phyloP scores from a whole-genome alignment of 495 filamentous ascomycete genomes.

The Talaromyces liani region DNA sequence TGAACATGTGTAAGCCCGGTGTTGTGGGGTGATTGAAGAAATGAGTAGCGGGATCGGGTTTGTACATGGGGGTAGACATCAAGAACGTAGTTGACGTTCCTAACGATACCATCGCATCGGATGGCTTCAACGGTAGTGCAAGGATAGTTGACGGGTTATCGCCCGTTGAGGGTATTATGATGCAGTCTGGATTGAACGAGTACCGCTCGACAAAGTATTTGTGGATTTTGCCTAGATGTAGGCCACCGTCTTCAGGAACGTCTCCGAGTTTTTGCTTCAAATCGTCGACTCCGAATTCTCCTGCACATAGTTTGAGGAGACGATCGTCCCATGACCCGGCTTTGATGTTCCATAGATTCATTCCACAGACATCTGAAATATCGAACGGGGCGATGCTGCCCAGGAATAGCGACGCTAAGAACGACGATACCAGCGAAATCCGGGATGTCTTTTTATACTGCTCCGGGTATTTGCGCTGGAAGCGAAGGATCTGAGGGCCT shows the following conservation, averaged over 20 bases:
- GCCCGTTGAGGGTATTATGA: slow-evolving; percentile 79
- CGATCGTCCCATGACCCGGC: slow-evolving; percentile 62
- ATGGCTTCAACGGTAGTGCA: slow-evolving; percentile 72
- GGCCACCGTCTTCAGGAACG: slow-evolving; percentile 73
- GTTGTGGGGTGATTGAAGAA: slow-evolving; percentile 88
- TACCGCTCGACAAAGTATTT: slow-evolving; percentile 71
- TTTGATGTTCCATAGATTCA: slow-evolving; percentile 93
- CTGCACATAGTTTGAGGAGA: slow-evolving; percentile 71
- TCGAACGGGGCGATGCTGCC: slow-evolving; percentile 82
- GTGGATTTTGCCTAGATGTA: slow-evolving; percentile 64
- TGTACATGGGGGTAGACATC: slow-evolving; percentile 87
- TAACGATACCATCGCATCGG: slow-evolving; percentile 88
- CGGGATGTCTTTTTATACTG: slow-evolving; percentile 73
- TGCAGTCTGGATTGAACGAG: slow-evolving; percentile 67
- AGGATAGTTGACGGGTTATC: slow-evolving; percentile 97
- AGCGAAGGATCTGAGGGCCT: slow-evolving; percentile 90
- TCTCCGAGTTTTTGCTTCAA: slow-evolving; percentile 73
- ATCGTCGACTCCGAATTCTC: slow-evolving; percentile 54
- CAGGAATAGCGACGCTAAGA: slow-evolving; percentile 86
- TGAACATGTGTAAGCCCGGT: slow-evolving; percentile 85
- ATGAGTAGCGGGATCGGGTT: slow-evolving; percentile 78
- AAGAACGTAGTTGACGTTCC: slow-evolving; percentile 95
- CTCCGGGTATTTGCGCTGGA: slow-evolving; percentile 68
- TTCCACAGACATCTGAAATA: slow-evolving; percentile 90
- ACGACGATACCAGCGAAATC: slow-evolving; percentile 91